These are phyloP conservation scores for Xylariaceae sp. DNA, from an alignment of 2,329 filamentous ascomycete genomes.

Conservation along the genomic window DNA sequence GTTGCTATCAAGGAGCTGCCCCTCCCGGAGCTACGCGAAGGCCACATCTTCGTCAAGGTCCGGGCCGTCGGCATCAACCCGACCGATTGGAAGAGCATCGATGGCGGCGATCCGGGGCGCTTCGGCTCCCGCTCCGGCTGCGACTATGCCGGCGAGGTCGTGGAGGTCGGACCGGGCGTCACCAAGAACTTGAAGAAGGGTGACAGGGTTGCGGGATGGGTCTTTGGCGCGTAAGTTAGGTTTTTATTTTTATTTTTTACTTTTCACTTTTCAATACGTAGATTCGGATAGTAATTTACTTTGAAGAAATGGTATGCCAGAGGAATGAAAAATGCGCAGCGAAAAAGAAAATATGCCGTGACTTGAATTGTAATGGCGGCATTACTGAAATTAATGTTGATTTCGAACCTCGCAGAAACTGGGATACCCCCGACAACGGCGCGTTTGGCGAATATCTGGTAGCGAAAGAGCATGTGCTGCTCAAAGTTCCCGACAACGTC, in stretches of 20 bases:
- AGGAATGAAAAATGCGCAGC: too few relatives aligned
- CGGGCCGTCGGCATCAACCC: conserved; percentile 45
- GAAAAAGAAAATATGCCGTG: too few relatives aligned
- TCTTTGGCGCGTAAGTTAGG: conserved; percentile 34
- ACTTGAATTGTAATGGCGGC: too few relatives aligned
- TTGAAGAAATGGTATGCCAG: too few relatives aligned
- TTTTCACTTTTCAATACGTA: not conserved
- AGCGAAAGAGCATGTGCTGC: conserved; percentile 48
- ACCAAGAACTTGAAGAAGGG: conserved; percentile 52
- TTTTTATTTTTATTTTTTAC: not conserved
- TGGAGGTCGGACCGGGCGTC: conserved; percentile 51
- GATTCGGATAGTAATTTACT: too few relatives aligned
- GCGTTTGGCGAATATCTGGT: conserved; percentile 49
- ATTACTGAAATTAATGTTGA: too few relatives aligned
- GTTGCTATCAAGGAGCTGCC: conserved; percentile 34
- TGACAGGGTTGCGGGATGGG: conserved; percentile 51
- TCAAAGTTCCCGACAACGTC: conserved; percentile 53
- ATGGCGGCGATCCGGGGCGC: conserved; percentile 17
- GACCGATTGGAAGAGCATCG: conserved; percentile 43
- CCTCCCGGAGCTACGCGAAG: conserved; percentile 30
- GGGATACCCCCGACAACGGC: conserved; percentile 48
- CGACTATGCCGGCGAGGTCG: conserved; percentile 55
- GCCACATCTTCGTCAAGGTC: conserved; percentile 42
- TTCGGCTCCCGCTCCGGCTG: conserved; percentile 44
- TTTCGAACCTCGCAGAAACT: conserved; percentile 37